Evolutionary conservation across 2,329 filamentous ascomycete species (phyloP).

Genomic region (Rutstroemia sp.): DNA sequence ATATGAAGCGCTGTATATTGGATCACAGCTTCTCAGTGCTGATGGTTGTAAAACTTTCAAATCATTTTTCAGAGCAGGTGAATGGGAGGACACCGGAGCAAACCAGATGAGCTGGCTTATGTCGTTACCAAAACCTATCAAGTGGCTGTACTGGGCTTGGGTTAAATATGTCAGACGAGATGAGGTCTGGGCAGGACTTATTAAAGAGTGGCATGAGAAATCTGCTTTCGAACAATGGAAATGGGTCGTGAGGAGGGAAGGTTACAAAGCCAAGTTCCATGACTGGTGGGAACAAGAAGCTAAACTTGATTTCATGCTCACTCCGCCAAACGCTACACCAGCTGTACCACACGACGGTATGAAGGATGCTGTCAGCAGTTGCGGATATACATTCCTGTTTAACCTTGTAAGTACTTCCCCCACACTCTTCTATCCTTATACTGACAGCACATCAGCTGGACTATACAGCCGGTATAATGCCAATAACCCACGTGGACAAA

Average conservation of each 20-base stretch:
- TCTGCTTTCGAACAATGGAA: conserved; percentile 75
- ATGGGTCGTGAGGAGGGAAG: conserved; percentile 68
- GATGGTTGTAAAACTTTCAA: conserved; percentile 78
- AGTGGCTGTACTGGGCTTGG: conserved; percentile 83
- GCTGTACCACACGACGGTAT: conserved; percentile 83
- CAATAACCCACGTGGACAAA: conserved; percentile 77
- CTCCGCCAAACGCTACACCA: conserved; percentile 83
- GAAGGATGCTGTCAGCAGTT: conserved; percentile 76
- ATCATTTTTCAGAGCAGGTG: conserved; percentile 67
- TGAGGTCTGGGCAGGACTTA: conserved; percentile 67
- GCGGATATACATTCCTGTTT: conserved; percentile 90
- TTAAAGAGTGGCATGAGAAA: conserved; percentile 68
- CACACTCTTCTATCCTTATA: not conserved
- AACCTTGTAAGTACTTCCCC: conserved; percentile 56
- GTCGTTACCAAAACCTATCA: conserved; percentile 62
- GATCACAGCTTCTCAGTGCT: conserved; percentile 72
- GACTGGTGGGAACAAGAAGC: conserved; percentile 74
- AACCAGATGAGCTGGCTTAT: conserved; percentile 69
- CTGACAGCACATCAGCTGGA: conserved; percentile 52
- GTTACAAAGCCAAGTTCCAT: conserved; percentile 71
- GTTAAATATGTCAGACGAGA: conserved; percentile 78
- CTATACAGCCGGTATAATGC: conserved; percentile 75
- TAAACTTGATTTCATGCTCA: conserved; percentile 69
- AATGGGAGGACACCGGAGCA: conserved; percentile 73
- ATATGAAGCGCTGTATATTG: conserved; percentile 69